Base-by-base conservation (phyloP, 495 filamentous ascomycete genomes). In the Neurospora hispaniola region DNA sequence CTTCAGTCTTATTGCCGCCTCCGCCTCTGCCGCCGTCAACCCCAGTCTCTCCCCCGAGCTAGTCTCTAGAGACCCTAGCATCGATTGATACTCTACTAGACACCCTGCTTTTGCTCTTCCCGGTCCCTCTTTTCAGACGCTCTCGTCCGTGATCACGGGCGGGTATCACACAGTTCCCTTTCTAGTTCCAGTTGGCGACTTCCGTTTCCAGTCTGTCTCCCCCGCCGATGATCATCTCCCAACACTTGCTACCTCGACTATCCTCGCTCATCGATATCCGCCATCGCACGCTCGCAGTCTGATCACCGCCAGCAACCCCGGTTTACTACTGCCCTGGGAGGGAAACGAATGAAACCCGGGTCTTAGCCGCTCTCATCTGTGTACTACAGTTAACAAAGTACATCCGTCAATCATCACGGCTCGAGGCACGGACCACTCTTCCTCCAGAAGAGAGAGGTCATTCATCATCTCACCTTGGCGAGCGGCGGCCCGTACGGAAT, bases 331-430 rank as follows among this genome's bases (percentile, higher is more conserved):
- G 54, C 14, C 14, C 54, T 38, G 12, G 54, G 27, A 66, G 54
- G 78, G 73, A 80, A 78, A 80, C 82, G 80, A 83, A 84, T 82
- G 78, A 81, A 76, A 82, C 82, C 80, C 77, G 78, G 73, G 81
- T 81, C 80, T 76, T 85, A 84, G 77, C 83, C 81, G 82, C 81
- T 80, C 76, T 9, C 18, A 35, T 79, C 79, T 79, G 72, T 79
- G 79, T 80, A 80, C 81, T 82, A 82, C 80, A 78, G 80, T 77
- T 80, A 71, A 70, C 46, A 59, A 59, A 59, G 27, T 66, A 35
- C 27, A 66, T 16, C 48, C 27, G 54, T 66, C 54, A 72, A 73
- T 75, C 75, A 71, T 73, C 71, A 54, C 48, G 66, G 39, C 71
- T 71, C 77, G 77, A 79, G 77, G 78, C 79, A 81, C 79, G 79